Evolutionary conservation across 768 basidiomycete genomes (phyloP).

Genomic region (Mrakia hoshinonis): DNA sequence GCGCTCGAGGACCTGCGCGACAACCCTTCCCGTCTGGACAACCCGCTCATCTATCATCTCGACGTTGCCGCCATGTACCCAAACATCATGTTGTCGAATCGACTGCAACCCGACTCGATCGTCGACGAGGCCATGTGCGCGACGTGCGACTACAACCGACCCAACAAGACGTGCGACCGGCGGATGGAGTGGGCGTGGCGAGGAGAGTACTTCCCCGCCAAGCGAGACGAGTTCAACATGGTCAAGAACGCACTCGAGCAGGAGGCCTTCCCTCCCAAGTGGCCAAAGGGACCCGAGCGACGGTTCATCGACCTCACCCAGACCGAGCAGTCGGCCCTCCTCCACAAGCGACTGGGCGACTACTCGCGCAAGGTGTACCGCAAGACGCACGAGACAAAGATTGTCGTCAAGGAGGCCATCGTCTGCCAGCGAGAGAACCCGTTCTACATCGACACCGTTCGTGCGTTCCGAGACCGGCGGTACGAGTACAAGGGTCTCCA

Average conservation of each 20-base stretch:
- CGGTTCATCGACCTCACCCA: constrained; percentile 73
- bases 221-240: constrained; percentile 97
- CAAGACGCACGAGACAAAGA: constrained; percentile 94
- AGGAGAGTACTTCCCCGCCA: constrained; percentile 95
- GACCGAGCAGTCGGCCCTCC: constrained; percentile 77
- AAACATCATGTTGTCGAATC: constrained; percentile 99
- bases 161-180: constrained; percentile 88
- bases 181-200: constrained; percentile 96
- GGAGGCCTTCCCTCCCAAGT: constrained; percentile 78
- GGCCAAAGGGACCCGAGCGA: constrained; percentile 61
- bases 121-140: constrained; percentile 94
- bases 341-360: constrained; percentile 95
- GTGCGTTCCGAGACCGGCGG: constrained; percentile 89
- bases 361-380: constrained; percentile 98
- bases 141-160: constrained; percentile 95
- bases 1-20: constrained; percentile 85
- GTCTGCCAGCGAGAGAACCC: constrained; percentile 97
- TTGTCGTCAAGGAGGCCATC: constrained; percentile 86
- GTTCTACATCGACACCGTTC: constrained; percentile 98
- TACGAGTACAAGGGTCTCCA: constrained; percentile 98
- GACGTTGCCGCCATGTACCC: constrained; percentile 99
- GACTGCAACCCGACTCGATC: constrained; percentile 94
- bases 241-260: constrained; percentile 93
- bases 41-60: constrained; percentile 92
- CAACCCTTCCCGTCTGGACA: constrained; percentile 76